phyloP scores from a whole-genome alignment of 2,329 filamentous ascomycete species.

The Elsinoe necatrix region DNA sequence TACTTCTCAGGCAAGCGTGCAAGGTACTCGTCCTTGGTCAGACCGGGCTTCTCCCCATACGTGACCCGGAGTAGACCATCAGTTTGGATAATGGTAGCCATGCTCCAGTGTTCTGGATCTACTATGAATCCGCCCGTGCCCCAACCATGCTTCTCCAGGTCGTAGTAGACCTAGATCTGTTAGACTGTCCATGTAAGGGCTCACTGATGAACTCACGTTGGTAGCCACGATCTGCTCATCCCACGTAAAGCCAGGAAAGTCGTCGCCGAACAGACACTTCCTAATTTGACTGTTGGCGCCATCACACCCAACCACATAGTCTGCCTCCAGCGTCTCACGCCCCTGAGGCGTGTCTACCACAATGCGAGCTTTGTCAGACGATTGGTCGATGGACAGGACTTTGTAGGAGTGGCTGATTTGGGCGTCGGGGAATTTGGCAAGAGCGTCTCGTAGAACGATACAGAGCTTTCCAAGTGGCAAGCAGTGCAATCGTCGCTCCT shows the following conservation, averaged over 20 bases:
- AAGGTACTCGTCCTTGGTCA: constrained; percentile 22
- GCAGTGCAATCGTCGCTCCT: constrained; percentile 15
- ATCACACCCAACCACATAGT: constrained; percentile 23
- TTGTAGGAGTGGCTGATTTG: constrained; percentile 24
- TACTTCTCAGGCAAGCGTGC: constrained; percentile 22
- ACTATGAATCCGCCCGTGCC: constrained; percentile 36
- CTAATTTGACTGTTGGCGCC: constrained; percentile 21
- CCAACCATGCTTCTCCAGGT: constrained; percentile 32
- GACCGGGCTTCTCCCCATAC: constrained; percentile 31
- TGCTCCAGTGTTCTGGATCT: constrained; percentile 28
- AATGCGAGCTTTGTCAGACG: constrained; percentile 23
- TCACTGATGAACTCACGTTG: constrained; percentile 15
- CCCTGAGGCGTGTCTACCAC: constrained; percentile 22
- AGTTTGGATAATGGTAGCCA: constrained; percentile 24
- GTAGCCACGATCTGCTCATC: constrained; percentile 19
- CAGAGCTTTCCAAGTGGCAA: constrained; percentile 24
- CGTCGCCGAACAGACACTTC: constrained; percentile 21
- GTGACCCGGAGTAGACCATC: constrained; percentile 34
- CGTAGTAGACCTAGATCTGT: constrained; percentile 23
- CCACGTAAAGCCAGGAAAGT: constrained; percentile 22
- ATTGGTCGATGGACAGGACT: constrained; percentile 22
- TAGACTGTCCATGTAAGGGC: not conserved
- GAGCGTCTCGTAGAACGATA: constrained; percentile 22
- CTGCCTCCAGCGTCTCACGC: constrained; percentile 17
- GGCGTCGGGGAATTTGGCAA: constrained; percentile 16